Base-by-base conservation (phyloP, 257 asterid species). In the Lycium ferocissimum region DNA sequence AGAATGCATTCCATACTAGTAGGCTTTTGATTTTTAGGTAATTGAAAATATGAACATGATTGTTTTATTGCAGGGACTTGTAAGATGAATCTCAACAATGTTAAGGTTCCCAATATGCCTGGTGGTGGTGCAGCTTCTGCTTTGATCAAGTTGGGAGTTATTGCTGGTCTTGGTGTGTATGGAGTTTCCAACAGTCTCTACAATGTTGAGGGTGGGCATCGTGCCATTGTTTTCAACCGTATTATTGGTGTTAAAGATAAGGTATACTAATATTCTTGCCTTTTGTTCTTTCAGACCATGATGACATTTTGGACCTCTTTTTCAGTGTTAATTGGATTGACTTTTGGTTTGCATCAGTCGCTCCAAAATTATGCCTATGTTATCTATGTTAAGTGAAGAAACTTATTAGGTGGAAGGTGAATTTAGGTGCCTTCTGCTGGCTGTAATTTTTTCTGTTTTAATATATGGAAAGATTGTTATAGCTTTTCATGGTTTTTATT, bases 201-300 rank as follows among this genome's bases (percentile, higher is more conserved):
- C 94, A 95, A 92, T 88, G 98, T 95, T 61, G 98, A 95, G 65
- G 98, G 98, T 83, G 98, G 98, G 57, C 97, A 95, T 84, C 93
- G 98, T 17, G 98, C 98, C 78, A 91, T 95, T 87, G 97, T 95
- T 84, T 95, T 93, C 93, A 95, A 95, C 85, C 98, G 98, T 54
- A 57, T 95, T 40, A 45, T 80, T 49, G 98, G 98, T 75, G 84
- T 95, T 79, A 95, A 93, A 84, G 97, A 95, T 17, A 92, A 95
- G 98, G 98, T 95, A 26, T 26, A 26, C 33, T 26, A 26, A 26
- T 26, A 63, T 71, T 65, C 67, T 65, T 70, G 81, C 73, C 49
- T 69, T 4, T 38, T 20, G 15, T 63, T 38, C 66, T 40, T 73
- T 51, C 15, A 12, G 45, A 14, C 7, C 63, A 13, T 49, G 20